Conservation (phyloP, 805 yeast genomes). For the Saccharomyces mikatae region DNA sequence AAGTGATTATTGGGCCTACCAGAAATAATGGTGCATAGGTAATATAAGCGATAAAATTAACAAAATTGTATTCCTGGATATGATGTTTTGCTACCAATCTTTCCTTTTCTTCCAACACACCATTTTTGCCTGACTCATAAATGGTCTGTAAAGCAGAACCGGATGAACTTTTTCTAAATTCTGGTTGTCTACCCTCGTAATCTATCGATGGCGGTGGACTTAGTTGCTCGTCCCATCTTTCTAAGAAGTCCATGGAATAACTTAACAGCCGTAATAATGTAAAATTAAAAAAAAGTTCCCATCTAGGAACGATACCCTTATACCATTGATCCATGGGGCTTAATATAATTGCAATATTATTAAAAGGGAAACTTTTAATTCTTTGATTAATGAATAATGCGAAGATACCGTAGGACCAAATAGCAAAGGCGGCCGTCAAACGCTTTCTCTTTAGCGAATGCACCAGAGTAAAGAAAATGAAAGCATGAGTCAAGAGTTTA, state of each 20-base stretch:
- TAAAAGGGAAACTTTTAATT: conserved; percentile 45
- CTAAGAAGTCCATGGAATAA: conserved; percentile 64
- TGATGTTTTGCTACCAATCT: conserved; percentile 58
- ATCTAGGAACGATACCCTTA: conserved; percentile 68
- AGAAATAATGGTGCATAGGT: conserved; percentile 79
- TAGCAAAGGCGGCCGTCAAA: conserved; percentile 33
- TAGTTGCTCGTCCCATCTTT: conserved; percentile 40
- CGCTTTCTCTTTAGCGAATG: conserved; percentile 20
- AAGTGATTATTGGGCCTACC: conserved; percentile 88
- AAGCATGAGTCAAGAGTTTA: conserved; percentile 50
- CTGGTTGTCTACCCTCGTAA: not conserved
- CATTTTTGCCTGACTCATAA: conserved; percentile 9
- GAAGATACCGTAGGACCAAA: conserved; percentile 72
- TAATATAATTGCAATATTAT: conserved; percentile 33
- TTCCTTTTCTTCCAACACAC: conserved; percentile 44
- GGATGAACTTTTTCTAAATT: not conserved
- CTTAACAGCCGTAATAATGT: conserved; percentile 75
- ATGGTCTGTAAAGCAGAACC: conserved; percentile 11
- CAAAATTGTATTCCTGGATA: conserved; percentile 45
- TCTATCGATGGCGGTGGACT: conserved; percentile 17
- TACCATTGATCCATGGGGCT: conserved; percentile 48
- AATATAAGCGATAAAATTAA: conserved; percentile 64
- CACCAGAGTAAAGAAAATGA: conserved; percentile 36
- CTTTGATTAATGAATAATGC: conserved; percentile 68
- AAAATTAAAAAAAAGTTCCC: conserved; percentile 93